phyloP scores from a whole-genome alignment of 306 rosid genomes.

The Carpinus viminea region DNA sequence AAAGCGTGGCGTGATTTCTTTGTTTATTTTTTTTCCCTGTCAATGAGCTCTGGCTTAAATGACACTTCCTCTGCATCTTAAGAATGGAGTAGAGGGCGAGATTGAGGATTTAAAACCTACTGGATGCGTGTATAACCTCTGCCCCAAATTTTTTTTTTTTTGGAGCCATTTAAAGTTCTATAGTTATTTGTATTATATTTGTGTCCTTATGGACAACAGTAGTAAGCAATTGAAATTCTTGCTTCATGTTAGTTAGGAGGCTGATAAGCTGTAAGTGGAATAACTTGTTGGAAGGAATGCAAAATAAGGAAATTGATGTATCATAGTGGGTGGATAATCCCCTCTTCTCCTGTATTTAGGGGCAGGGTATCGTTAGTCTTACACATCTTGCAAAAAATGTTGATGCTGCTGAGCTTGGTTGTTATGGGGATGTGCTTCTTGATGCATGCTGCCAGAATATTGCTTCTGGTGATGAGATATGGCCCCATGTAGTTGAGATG shows the following conservation, averaged over 20 bases:
- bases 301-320: background rate
- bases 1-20: background rate
- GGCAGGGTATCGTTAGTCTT: constrained; percentile 78
- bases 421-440: constrained; percentile 75
- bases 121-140: background rate
- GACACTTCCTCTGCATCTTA: background rate
- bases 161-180: too few relatives aligned
- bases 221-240: background rate
- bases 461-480: constrained; percentile 74
- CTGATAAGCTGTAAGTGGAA: background rate
- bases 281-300: background rate
- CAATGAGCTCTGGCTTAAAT: background rate
- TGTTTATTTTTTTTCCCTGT: too few relatives aligned
- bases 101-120: background rate
- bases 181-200: too few relatives aligned
- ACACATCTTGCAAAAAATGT: constrained; percentile 68
- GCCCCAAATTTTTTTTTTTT: too few relatives aligned
- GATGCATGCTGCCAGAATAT: constrained; percentile 98
- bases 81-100: background rate
- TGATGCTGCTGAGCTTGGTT: constrained; percentile 57
- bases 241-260: background rate
- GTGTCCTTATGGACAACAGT: background rate
- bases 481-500: constrained; percentile 78
- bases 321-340: constrained; percentile 4
- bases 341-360: constrained; percentile 44